Evolutionary conservation across 163 green algal species (phyloP), one percentile per base, ranked within the genome.

Genomic region (Chlorella variabilis): DNA sequence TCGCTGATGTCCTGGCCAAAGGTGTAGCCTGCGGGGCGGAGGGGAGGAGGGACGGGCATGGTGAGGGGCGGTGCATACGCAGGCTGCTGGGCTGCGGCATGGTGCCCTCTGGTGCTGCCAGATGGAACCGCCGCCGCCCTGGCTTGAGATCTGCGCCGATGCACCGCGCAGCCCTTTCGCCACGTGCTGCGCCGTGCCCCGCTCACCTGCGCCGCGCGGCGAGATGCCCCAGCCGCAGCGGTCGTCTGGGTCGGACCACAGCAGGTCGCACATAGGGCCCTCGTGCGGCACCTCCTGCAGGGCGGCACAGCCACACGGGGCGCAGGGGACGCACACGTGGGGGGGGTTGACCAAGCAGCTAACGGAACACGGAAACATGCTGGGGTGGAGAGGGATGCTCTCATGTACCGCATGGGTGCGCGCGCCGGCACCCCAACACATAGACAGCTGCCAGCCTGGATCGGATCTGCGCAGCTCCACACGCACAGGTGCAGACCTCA

Each of bases 211-310:
- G 6, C 97, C 97, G 33, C 97, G 92, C 2, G 97, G 97, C 7
- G 87, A 96, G 36, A 99, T 91, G 31, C 96, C 97, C 97, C 97
- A 99, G 29, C 96, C 97, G 78, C 96, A 95, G 34, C 98, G 93
- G 81, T 99, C 97, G 81, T 99, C 97, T 7, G 97, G 97, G 85
- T 99, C 97, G 8, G 75, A 93, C 97, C 97, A 99, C 51, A 99
- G 90, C 83, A 99, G 91, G 89, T 99, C 97, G 83, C 97, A 99
- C 97, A 99, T 99, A 58, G 97, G 92, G 6, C 97, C 97, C 79
- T 99, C 97, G 75, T 99, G 97, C 6, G 97, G 97, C 31, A 94
- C 94, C 91, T 99, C 97, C 90, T 99, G 73, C 71, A 20, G 23
- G 3, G 23, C 15, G 9, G 5, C 54, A 62, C 15, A 5, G 54